A percentile compares a stretch with the other conserved stretches of the same genome.
These are phyloP conservation scores for Basipetospora sp. DNA, from an alignment of 2,329 filamentous ascomycete genomes.

Conservation along the genomic window DNA sequence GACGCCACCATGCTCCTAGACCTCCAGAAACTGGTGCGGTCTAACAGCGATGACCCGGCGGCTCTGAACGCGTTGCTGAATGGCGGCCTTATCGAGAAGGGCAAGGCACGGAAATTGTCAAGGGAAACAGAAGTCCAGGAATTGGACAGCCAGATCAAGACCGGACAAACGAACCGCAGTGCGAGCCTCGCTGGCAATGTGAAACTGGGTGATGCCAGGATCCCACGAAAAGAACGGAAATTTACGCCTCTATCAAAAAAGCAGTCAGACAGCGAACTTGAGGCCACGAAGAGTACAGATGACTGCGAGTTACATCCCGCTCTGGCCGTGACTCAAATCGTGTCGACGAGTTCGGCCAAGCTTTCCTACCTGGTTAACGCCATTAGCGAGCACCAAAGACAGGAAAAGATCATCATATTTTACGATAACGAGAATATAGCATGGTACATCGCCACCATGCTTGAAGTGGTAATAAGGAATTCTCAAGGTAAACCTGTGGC, in stretches of 20 bases:
- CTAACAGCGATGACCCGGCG: slow-evolving; percentile 26
- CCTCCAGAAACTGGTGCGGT: slow-evolving; percentile 37
- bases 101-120: slow-evolving; percentile 13
- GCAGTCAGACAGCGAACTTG: no score
- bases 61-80: slow-evolving; percentile 33
- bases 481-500: background rate
- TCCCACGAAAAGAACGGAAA: slow-evolving; percentile 2
- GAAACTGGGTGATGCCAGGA: slow-evolving; percentile 7
- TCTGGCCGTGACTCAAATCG: slow-evolving; percentile 44
- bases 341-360: slow-evolving; percentile 77
- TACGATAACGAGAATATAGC: slow-evolving; percentile 81
- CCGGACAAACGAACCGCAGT: no score
- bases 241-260: no score
- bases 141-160: no score
- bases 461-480: slow-evolving; percentile 47
- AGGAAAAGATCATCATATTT: slow-evolving; percentile 82
- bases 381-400: slow-evolving; percentile 49
- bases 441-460: slow-evolving; percentile 67
- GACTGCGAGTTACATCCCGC: slow-evolving; percentile 26
- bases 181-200: slow-evolving; percentile 3
- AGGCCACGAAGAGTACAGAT: background rate
- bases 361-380: slow-evolving; percentile 70
- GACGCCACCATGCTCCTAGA: slow-evolving; percentile 34
- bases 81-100: slow-evolving; percentile 28
- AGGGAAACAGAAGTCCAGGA: no score